Evolutionary conservation across 1,284 basidiomycete genomes (phyloP).

Genomic region (Microstroma glucosiphilum): DNA sequence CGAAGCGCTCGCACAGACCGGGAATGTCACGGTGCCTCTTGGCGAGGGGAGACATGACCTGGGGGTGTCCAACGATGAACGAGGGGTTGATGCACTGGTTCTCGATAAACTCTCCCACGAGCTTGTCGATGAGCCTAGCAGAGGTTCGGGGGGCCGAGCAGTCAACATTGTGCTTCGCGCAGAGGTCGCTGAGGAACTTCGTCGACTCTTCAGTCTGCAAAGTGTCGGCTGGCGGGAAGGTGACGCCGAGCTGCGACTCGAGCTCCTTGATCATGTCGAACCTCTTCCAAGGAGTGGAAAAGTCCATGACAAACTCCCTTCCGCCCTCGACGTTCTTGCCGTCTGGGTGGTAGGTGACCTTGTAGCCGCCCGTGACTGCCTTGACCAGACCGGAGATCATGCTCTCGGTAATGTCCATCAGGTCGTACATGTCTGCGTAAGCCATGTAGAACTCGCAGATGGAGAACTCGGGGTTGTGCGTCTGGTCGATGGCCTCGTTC

Average conservation of each 20-base stretch:
- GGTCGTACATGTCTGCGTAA: constrained; percentile 97
- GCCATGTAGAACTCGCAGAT: constrained; percentile 99
- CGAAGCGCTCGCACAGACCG: constrained; percentile 95
- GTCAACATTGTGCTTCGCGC: constrained; percentile 81
- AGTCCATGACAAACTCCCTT: constrained; percentile 73
- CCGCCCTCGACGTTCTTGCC: constrained; percentile 67
- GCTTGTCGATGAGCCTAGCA: constrained; percentile 92
- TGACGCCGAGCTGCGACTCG: constrained; percentile 85
- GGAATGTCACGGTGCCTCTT: constrained; percentile 48
- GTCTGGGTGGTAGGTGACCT: constrained; percentile 83
- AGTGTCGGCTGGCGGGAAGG: constrained; percentile 86
- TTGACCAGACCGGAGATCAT: constrained; percentile 89
- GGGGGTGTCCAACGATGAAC: constrained; percentile 94
- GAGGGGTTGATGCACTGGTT: constrained; percentile 90
- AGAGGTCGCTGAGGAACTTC: constrained; percentile 77
- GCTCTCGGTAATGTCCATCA: constrained; percentile 94
- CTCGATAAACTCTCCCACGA: constrained; percentile 95
- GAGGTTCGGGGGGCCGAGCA: constrained; percentile 93
- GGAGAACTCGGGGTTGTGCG: constrained; percentile 58
- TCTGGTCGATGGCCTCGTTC: constrained; percentile 98
- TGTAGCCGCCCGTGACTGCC: constrained; percentile 76
- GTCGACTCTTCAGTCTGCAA: constrained; percentile 84
- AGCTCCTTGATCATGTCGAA: constrained; percentile 94
- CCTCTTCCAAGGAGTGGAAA: constrained; percentile 93
- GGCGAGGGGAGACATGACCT: constrained; percentile 98